Percentiles rank a stretch among this genome's conserved stretches.
Evolutionary conservation across 208 protist species (phyloP).

Genomic region (Porcisia deanei): DNA sequence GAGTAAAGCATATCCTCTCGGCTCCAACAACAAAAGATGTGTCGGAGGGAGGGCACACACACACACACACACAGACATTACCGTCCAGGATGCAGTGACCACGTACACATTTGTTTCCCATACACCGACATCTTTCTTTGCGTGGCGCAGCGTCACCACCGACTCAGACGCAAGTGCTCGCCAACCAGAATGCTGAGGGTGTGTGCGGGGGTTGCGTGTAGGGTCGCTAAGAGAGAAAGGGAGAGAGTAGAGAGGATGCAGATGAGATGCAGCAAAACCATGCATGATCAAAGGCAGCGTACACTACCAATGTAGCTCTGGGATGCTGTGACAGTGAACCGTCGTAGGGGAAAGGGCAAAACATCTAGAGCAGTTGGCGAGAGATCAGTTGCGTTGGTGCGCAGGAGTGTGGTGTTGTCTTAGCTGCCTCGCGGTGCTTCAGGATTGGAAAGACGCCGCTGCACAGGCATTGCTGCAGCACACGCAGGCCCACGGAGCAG

Average conservation of each 20-base stretch:
- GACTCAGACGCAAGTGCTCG: neutral
- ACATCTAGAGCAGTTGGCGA: constrained; percentile 2
- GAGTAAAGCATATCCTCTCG: too few relatives aligned
- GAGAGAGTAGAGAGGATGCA: neutral
- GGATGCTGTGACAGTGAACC: too few relatives aligned
- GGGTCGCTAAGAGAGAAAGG: neutral
- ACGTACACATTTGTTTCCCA: neutral
- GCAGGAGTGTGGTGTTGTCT: constrained; percentile 18
- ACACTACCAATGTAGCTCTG: too few relatives aligned
- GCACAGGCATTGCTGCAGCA: constrained; percentile 33
- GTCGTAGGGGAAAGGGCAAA: neutral
- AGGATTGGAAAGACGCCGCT: constrained; percentile 17
- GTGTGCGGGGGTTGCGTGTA: neutral
- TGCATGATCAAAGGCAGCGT: too few relatives aligned
- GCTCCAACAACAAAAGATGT: neutral
- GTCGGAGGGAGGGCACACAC: neutral
- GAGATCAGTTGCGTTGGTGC: constrained; percentile 28
- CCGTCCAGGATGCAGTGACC: neutral
- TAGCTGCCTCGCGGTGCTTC: constrained; percentile 29
- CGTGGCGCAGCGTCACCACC: neutral
- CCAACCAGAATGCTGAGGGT: neutral
- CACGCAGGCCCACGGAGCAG: constrained; percentile 14
- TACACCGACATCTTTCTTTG: neutral
- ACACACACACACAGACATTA: neutral
- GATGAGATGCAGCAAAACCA: neutral